A percentile compares a stretch with the other conserved stretches of the same genome.
These are phyloP conservation scores for Russula abietina DNA, from an alignment of 768 basidiomycete genomes.

Conservation along the genomic window DNA sequence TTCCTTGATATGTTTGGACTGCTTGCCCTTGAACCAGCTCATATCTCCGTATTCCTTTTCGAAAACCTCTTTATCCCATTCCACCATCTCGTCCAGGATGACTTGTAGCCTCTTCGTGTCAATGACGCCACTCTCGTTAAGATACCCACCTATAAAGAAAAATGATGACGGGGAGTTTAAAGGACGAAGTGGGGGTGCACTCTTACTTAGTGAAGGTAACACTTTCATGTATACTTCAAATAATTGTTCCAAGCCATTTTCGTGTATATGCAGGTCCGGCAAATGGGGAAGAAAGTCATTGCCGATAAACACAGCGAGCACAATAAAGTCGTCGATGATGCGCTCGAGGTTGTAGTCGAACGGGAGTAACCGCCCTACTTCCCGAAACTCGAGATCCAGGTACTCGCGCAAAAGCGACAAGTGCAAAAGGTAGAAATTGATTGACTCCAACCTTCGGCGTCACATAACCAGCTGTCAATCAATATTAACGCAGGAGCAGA, in stretches of 20 bases:
- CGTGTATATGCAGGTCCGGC: constrained; percentile 95
- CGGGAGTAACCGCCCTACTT: constrained; percentile 56
- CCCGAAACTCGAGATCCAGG: constrained; percentile 88
- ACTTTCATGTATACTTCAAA: constrained; percentile 96
- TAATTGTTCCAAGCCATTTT: constrained; percentile 87
- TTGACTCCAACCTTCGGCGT: constrained; percentile 53
- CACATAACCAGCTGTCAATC: background rate
- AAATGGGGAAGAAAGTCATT: constrained; percentile 97
- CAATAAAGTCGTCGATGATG: constrained; percentile 95
- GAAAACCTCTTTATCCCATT: constrained; percentile 86
- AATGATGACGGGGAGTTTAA: background rate
- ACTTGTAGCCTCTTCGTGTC: constrained; percentile 74
- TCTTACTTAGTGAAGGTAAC: constrained; percentile 64
- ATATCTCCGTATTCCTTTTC: constrained; percentile 86
- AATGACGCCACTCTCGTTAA: constrained; percentile 86
- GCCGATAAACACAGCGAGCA: constrained; percentile 94
- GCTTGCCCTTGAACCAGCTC: constrained; percentile 95
- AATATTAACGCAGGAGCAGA: background rate
- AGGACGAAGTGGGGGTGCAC: background rate
- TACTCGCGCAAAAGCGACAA: constrained; percentile 95
- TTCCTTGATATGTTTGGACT: constrained; percentile 62
- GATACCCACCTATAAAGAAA: constrained; percentile 67
- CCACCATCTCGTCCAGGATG: constrained; percentile 80
- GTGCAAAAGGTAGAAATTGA: constrained; percentile 93
- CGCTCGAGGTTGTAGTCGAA: constrained; percentile 89